Evolutionary conservation across 805 yeast species (phyloP).

Genomic region (Wickerhamomyces mucosus): DNA sequence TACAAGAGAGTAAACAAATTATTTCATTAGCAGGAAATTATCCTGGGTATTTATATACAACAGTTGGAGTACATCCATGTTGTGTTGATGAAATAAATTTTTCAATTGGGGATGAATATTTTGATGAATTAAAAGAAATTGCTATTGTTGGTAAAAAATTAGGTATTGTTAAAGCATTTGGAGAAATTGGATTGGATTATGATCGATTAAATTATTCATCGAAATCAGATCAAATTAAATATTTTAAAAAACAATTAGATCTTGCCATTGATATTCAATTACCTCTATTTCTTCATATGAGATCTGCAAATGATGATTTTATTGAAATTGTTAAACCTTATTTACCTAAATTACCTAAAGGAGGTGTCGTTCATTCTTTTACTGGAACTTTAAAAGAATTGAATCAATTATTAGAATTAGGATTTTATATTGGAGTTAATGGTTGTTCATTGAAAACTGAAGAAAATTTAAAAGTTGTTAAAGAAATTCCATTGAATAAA

Average conservation of each 20-base stretch:
- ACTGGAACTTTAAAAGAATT: constrained; percentile 74
- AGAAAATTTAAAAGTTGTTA: constrained; percentile 61
- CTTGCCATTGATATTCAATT: constrained; percentile 46
- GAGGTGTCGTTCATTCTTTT: constrained; percentile 91
- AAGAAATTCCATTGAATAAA: constrained; percentile 56
- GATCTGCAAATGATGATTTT: constrained; percentile 80
- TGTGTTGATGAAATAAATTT: constrained; percentile 46
- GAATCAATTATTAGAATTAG: constrained; percentile 41
- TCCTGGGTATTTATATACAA: constrained; percentile 38
- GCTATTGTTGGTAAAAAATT: constrained; percentile 35
- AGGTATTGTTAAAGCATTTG: constrained; percentile 70
- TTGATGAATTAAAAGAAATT: constrained; percentile 39
- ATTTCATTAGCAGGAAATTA: constrained; percentile 37
- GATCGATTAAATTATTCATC: constrained; percentile 78
- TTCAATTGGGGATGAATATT: constrained; percentile 27
- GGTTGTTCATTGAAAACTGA: constrained; percentile 85
- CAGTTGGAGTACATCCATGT: constrained; percentile 97
- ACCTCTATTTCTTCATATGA: constrained; percentile 86
- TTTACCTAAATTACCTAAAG: constrained; percentile 19
- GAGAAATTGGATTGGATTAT: constrained; percentile 93
- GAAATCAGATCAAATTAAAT: constrained; percentile 52
- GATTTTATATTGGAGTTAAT: constrained; percentile 72
- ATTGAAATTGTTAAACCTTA: constrained; percentile 54
- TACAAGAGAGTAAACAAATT: constrained; percentile 57
- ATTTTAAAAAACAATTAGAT: constrained; percentile 68